Evolutionary conservation across 345 rosid genomes (phyloP).

Genomic region (Aethionema arabicum): DNA sequence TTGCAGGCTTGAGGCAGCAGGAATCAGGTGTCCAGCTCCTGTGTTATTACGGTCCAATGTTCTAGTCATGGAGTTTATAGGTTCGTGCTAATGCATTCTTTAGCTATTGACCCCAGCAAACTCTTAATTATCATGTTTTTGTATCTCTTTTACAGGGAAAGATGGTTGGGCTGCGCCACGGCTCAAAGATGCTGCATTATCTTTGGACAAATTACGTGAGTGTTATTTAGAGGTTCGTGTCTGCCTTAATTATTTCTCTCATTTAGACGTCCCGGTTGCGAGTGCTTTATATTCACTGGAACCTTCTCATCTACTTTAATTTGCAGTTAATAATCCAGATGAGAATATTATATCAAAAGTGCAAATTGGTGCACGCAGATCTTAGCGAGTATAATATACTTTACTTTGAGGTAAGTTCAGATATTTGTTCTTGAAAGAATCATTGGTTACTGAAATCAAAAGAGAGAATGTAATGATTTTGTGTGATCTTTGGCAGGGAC

Average conservation of each 20-base stretch:
- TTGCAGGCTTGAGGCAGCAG: constrained; percentile 84
- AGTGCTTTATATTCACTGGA: constrained; percentile 8
- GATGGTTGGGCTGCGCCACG: constrained; percentile 99
- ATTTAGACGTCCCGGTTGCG: background rate
- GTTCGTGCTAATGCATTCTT: constrained; percentile 36
- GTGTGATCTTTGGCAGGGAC: constrained; percentile 57
- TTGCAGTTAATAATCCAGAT: constrained; percentile 71
- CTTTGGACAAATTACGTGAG: constrained; percentile 83
- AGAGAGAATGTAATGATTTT: background rate
- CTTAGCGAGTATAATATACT: constrained; percentile 97
- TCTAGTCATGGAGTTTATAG: constrained; percentile 98
- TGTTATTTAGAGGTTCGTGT: constrained; percentile 76
- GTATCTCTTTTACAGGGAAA: constrained; percentile 50
- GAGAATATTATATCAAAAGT: constrained; percentile 83
- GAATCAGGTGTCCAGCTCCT: constrained; percentile 87
- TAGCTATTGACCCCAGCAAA: background rate
- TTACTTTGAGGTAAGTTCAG: constrained; percentile 66
- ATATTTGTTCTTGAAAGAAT: constrained; percentile 8
- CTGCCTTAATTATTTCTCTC: background rate
- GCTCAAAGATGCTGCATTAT: constrained; percentile 91
- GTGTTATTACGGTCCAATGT: constrained; percentile 80
- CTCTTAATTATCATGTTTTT: background rate
- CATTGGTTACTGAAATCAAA: background rate
- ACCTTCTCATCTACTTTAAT: constrained; percentile 18
- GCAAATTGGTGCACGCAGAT: constrained; percentile 96